Conservation (phyloP, 2,329 filamentous ascomycete genomes). For the Aureobasidium sp. region DNA sequence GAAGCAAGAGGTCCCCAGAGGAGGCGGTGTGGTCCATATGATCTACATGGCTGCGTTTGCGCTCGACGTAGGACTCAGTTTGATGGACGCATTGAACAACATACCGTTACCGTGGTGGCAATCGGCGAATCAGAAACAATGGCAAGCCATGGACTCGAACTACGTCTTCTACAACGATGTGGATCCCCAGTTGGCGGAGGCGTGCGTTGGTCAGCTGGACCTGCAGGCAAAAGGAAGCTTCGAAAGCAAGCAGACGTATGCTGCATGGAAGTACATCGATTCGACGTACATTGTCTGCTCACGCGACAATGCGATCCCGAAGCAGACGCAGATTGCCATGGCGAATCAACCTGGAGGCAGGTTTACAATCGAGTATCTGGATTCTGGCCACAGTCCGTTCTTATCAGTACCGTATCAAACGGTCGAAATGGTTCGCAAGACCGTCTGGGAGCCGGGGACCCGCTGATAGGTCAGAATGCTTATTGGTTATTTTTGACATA, state of each 20-base stretch:
- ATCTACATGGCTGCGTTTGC: conserved; percentile 22
- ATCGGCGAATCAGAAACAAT: conserved; percentile 1
- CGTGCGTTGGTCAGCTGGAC: conserved; percentile 17
- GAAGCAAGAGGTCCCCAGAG: conserved; percentile 14
- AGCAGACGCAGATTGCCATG: conserved; percentile 29
- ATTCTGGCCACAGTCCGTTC: conserved; percentile 21
- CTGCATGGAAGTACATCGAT: conserved; percentile 31
- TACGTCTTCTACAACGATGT: conserved; percentile 31
- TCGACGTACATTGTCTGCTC: conserved; percentile 34
- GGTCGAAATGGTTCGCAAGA: conserved; percentile 12
- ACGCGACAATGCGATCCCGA: conserved; percentile 29
- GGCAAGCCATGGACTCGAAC: conserved; percentile 5
- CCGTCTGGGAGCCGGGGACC: conserved; percentile 10
- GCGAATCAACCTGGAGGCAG: conserved; percentile 17
- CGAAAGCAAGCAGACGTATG: conserved; percentile 19
- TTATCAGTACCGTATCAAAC: conserved; percentile 20
- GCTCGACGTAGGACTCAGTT: conserved; percentile 14
- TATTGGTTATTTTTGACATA: neutral
- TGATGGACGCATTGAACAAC: conserved; percentile 16
- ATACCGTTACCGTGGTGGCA: conserved; percentile 9
- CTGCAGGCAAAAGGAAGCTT: conserved; percentile 23
- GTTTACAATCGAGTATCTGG: conserved; percentile 17
- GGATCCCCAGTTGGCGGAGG: conserved; percentile 16
- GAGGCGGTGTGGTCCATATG: conserved; percentile 19
- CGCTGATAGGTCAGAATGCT: neutral